These are phyloP conservation scores for Diaporthe citriasiana DNA, from an alignment of 2,329 filamentous ascomycete species.

Conservation along the genomic window DNA sequence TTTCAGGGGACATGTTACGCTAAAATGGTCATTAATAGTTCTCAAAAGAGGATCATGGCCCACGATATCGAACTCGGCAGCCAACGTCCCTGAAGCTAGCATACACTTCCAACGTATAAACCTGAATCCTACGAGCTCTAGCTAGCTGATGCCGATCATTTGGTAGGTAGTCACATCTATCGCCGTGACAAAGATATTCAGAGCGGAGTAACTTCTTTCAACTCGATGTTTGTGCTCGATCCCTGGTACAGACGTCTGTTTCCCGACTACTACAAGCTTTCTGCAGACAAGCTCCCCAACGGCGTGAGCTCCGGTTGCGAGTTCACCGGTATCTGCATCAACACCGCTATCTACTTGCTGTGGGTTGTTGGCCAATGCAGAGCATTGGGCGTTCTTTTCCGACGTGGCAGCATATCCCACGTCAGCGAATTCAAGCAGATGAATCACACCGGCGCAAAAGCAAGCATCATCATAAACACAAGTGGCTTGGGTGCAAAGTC, in stretches of 20 bases:
- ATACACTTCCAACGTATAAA: constrained; percentile 80
- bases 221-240: background rate
- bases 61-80: constrained; percentile 70
- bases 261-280: constrained; percentile 77
- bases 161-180: constrained; percentile 75
- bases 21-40: constrained; percentile 55
- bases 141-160: constrained; percentile 60
- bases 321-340: constrained; percentile 92
- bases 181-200: constrained; percentile 34
- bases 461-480: constrained; percentile 85
- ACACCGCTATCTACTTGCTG: constrained; percentile 87
- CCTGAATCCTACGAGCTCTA: background rate
- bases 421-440: constrained; percentile 76
- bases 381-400: constrained; percentile 77
- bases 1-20: constrained; percentile 52
- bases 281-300: constrained; percentile 68
- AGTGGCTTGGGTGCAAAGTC: constrained; percentile 82
- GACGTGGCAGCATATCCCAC: constrained; percentile 74
- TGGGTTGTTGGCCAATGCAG: constrained; percentile 88
- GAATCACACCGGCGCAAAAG: constrained; percentile 66
- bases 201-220: background rate
- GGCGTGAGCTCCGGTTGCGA: constrained; percentile 79
- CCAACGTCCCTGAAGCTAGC: constrained; percentile 80
- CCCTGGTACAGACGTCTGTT: constrained; percentile 57
- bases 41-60: constrained; percentile 78